Evolutionary conservation across 768 basidiomycete species (phyloP).

Genomic region (Calocybe indica): DNA sequence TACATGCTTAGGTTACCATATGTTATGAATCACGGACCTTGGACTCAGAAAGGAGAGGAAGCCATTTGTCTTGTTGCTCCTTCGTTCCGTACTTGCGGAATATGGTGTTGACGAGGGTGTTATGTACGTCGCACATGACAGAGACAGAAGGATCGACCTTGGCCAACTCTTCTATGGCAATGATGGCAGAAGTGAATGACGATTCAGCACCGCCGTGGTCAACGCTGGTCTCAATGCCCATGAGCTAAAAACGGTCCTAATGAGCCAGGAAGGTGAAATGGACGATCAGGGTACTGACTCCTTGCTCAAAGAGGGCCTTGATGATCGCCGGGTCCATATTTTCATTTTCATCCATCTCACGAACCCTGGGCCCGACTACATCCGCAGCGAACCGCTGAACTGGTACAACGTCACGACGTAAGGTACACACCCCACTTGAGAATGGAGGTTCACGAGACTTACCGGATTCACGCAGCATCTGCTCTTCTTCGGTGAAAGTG

Average conservation of each 20-base stretch:
- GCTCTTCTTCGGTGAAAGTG: constrained; percentile 89
- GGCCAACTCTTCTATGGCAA: constrained; percentile 95
- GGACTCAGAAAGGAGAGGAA: constrained; percentile 73
- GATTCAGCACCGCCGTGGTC: constrained; percentile 84
- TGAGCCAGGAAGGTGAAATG: constrained; percentile 1
- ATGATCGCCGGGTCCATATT: constrained; percentile 87
- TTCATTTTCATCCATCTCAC: constrained; percentile 98
- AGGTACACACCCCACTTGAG: too few relatives aligned
- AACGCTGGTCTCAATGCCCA: constrained; percentile 92
- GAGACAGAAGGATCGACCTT: constrained; percentile 95
- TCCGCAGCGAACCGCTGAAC: constrained; percentile 88
- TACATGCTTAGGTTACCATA: not conserved
- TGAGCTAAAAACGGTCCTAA: constrained; percentile 50
- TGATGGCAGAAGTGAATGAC: constrained; percentile 92
- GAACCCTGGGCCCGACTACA: constrained; percentile 84
- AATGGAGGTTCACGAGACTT: constrained; percentile 13
- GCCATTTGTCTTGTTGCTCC: constrained; percentile 82
- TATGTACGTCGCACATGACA: constrained; percentile 96
- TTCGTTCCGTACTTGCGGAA: constrained; percentile 80
- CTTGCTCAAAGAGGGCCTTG: constrained; percentile 89
- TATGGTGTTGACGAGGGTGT: constrained; percentile 96
- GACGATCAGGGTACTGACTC: constrained; percentile 44
- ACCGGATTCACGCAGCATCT: constrained; percentile 92
- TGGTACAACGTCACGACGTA: constrained; percentile 17
- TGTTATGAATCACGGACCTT: constrained; percentile 43